These are phyloP conservation scores for Quercus variabilis DNA, from an alignment of 306 rosid species.

Conservation along the genomic window DNA sequence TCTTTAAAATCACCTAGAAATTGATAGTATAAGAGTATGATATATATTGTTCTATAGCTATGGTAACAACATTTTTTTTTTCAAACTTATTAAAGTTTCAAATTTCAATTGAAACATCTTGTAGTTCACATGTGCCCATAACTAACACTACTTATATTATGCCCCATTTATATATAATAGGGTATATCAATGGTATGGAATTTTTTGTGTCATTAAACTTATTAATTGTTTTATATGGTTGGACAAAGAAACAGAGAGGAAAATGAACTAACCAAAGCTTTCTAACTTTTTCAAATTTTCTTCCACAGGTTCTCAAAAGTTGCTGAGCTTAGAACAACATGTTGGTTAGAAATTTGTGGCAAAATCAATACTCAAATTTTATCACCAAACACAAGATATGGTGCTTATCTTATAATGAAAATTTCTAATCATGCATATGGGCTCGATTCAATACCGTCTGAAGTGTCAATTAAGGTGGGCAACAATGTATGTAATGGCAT, in stretches of 20 bases:
- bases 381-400: conserved; percentile 42
- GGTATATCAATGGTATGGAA: too few relatives aligned
- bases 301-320: conserved; percentile 40
- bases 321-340: conserved; percentile 46
- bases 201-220: too few relatives aligned
- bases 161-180: too few relatives aligned
- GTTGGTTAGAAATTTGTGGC: conserved; percentile 57
- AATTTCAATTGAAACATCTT: too few relatives aligned
- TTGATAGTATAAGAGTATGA: too few relatives aligned
- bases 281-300: background rate
- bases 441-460: conserved; percentile 25
- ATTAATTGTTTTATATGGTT: too few relatives aligned
- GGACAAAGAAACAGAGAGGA: background rate
- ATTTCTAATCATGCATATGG: conserved; percentile 42
- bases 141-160: too few relatives aligned
- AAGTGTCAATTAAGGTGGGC: conserved; percentile 33
- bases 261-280: background rate
- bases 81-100: too few relatives aligned
- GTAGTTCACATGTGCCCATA: too few relatives aligned
- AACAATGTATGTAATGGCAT: conserved; percentile 18
- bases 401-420: conserved; percentile 53
- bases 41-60: background rate
- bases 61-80: too few relatives aligned
- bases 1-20: background rate
- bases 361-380: conserved; percentile 32